A percentile compares a stretch with the other conserved stretches of the same genome.
Evolutionary conservation across 495 filamentous ascomycete genomes (phyloP).

Genomic region (Pyronema domesticum): DNA sequence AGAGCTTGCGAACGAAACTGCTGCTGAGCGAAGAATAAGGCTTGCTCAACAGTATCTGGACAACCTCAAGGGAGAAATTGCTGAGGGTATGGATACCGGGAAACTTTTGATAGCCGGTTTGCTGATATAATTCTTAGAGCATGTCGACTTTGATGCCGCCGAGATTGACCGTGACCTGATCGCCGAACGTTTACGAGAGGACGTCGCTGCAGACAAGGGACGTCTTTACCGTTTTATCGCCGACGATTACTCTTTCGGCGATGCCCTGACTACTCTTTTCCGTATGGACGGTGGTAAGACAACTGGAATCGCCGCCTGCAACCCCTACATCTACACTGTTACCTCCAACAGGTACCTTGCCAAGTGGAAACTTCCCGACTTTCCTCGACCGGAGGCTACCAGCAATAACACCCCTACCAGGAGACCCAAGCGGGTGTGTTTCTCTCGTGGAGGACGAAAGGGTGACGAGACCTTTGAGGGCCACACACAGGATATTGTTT

Average conservation of each 20-base stretch:
- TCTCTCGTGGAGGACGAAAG: constrained; percentile 44
- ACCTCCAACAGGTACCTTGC: constrained; percentile 66
- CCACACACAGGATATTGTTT: constrained; percentile 58
- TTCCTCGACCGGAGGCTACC: constrained; percentile 17
- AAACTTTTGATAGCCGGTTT: neutral
- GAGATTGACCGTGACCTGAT: constrained; percentile 85
- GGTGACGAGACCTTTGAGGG: constrained; percentile 31
- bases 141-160: constrained; percentile 75
- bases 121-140: constrained; percentile 28
- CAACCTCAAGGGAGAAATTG: constrained; percentile 66
- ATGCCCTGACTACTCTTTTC: constrained; percentile 49
- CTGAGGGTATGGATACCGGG: constrained; percentile 3
- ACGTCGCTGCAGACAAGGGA: constrained; percentile 85
- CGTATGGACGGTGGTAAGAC: constrained; percentile 57
- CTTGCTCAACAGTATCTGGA: constrained; percentile 87
- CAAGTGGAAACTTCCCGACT: constrained; percentile 59
- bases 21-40: constrained; percentile 66
- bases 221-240: constrained; percentile 66
- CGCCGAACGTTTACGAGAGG: constrained; percentile 72
- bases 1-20: constrained; percentile 47
- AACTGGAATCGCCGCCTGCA: constrained; percentile 59
- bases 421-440: constrained; percentile 54
- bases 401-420: constrained; percentile 29
- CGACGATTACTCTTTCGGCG: constrained; percentile 43
- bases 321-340: constrained; percentile 69